These are phyloP conservation scores for Isoetes engelmannii DNA, from an alignment of 83 land plant species.

Conservation along the genomic window DNA sequence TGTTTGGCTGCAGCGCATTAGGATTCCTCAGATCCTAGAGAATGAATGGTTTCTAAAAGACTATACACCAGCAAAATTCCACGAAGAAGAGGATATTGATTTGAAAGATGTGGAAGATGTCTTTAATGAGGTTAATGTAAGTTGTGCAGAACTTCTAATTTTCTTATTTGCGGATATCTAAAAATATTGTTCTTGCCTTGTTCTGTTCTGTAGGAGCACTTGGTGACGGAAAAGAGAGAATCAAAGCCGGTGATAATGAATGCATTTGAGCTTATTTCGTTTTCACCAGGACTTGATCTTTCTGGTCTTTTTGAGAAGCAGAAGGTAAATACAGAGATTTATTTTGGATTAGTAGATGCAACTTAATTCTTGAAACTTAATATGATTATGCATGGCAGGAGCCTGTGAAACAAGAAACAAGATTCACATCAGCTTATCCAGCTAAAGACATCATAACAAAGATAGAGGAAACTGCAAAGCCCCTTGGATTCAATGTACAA, in stretches of 20 bases:
- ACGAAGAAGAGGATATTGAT: constrained; percentile 4
- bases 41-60: constrained; percentile 31
- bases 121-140: constrained; percentile 12
- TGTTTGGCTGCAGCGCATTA: constrained; percentile 20
- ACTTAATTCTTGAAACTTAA: too few relatives aligned
- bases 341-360: background rate
- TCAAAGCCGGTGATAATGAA: constrained; percentile 24
- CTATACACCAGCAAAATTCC: constrained; percentile 22
- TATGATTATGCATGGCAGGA: background rate
- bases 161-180: background rate
- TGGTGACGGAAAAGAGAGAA: constrained; percentile 17
- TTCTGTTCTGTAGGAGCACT: constrained; percentile 12
- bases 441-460: constrained; percentile 20
- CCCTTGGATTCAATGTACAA: constrained; percentile 21
- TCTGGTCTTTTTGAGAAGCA: constrained; percentile 33
- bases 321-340: background rate
- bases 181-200: background rate
- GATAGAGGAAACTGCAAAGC: constrained; percentile 18
- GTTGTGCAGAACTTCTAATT: too few relatives aligned
- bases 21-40: constrained; percentile 25
- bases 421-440: constrained; percentile 9
- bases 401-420: background rate
- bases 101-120: constrained; percentile 23
- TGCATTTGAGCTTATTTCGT: constrained; percentile 32
- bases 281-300: constrained; percentile 27